Evolutionary conservation across 169 alveolate genomes (phyloP).

Genomic region (Plasmodium vivax): DNA sequence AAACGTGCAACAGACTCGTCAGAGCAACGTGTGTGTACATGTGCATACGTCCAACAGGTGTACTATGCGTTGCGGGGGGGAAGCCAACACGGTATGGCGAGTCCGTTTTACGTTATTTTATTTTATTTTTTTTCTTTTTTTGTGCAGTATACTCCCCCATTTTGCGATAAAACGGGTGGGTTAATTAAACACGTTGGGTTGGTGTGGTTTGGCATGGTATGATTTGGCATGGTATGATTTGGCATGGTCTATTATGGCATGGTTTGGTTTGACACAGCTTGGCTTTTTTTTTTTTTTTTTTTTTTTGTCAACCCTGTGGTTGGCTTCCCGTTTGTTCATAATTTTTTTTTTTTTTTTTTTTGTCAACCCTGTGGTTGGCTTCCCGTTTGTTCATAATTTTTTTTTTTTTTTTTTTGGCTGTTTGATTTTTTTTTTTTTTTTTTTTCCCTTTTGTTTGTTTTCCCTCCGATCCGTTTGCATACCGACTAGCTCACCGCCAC

Average conservation of each 20-base stretch:
- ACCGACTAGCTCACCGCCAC: not conserved
- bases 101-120: not conserved
- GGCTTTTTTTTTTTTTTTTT: not conserved
- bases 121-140: too few species aligned
- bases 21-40: not conserved
- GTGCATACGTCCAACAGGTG: not conserved
- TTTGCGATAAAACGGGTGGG: not conserved
- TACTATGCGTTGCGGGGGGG: not conserved
- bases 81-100: not conserved
- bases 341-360: too few species aligned
- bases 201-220: not conserved
- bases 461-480: not conserved
- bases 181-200: not conserved
- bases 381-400: too few species aligned
- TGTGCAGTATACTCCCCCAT: not conserved
- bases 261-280: not conserved
- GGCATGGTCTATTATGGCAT: too few species aligned
- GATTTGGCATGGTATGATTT: too few species aligned
- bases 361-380: too few species aligned
- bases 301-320: too few species aligned
- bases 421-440: not conserved
- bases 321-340: too few species aligned
- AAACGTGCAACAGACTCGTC: not conserved
- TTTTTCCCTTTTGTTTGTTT: not conserved
- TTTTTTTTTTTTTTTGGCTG: not conserved